Evolutionary conservation across 192 early-diverging fungal species (phyloP).

Genomic region (Backusella tuberculispora): DNA sequence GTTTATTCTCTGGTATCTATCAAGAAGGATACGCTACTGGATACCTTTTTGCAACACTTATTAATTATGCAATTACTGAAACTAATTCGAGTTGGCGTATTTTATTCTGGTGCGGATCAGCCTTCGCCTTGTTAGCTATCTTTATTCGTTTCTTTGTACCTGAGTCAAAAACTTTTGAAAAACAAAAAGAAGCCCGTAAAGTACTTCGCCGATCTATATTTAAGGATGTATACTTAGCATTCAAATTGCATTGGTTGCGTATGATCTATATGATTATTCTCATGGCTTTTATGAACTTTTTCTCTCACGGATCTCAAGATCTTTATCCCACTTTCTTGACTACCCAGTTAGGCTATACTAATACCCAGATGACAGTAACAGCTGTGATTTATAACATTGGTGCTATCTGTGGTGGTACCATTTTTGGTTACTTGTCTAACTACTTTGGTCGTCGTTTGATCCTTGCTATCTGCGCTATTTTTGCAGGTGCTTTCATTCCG

Average conservation of each 20-base stretch:
- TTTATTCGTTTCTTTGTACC: conserved; percentile 65
- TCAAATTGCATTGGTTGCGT: conserved; percentile 59
- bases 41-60: conserved; percentile 64
- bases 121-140: conserved; percentile 62
- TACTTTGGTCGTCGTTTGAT: conserved; percentile 67
- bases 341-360: conserved; percentile 58
- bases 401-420: conserved; percentile 69
- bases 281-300: conserved; percentile 72
- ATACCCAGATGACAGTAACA: conserved; percentile 57
- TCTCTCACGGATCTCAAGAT: conserved; percentile 73
- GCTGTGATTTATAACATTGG: conserved; percentile 66
- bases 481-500: conserved; percentile 66
- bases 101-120: conserved; percentile 69
- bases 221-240: conserved; percentile 21
- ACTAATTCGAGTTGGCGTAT: conserved; percentile 62
- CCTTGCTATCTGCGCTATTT: conserved; percentile 55
- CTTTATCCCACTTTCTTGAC: conserved; percentile 70
- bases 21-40: conserved; percentile 72
- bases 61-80: conserved; percentile 62
- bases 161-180: conserved; percentile 61
- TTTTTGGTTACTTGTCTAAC: conserved; percentile 70
- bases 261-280: conserved; percentile 57
- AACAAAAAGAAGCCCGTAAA: conserved; percentile 36
- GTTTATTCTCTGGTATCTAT: conserved; percentile 76
- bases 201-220: conserved; percentile 29